Percentiles rank a stretch among this genome's conserved stretches.
phyloP scores from a whole-genome alignment of 352 stramenopile genomes.

The Blastocystis hominis region DNA sequence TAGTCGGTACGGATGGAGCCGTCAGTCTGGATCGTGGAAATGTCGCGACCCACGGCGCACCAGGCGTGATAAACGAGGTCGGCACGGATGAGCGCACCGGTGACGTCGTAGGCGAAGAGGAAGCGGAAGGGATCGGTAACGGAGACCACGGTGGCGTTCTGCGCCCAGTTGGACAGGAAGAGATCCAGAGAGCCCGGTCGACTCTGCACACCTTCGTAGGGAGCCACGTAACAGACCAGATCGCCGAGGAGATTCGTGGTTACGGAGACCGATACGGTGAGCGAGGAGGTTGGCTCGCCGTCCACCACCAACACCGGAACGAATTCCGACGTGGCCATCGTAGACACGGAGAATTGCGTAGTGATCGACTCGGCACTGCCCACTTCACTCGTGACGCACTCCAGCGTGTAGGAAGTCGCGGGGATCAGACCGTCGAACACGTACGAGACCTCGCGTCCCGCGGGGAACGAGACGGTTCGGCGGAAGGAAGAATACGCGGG shows the following conservation, averaged over 20 bases:
- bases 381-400: not conserved
- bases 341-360: not conserved
- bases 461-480: not conserved
- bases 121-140: not conserved
- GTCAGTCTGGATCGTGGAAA: not conserved
- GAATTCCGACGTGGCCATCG: not conserved
- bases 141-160: not conserved
- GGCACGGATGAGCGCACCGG: not conserved
- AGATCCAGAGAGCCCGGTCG: not conserved
- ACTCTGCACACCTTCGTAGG: not conserved
- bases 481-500: not conserved
- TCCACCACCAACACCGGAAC: slow-evolving; percentile 13
- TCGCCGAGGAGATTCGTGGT: not conserved
- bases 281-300: not conserved
- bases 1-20: too few relatives aligned
- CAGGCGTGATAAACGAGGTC: not conserved
- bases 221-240: slow-evolving; percentile 25
- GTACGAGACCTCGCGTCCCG: not conserved
- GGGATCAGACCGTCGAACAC: not conserved
- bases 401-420: not conserved
- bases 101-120: not conserved
- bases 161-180: not conserved
- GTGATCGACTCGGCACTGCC: not conserved
- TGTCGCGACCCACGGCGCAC: not conserved
- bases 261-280: not conserved